These are phyloP conservation scores for Phytophthora idaei DNA, from an alignment of 352 stramenopile genomes.

Conservation along the genomic window DNA sequence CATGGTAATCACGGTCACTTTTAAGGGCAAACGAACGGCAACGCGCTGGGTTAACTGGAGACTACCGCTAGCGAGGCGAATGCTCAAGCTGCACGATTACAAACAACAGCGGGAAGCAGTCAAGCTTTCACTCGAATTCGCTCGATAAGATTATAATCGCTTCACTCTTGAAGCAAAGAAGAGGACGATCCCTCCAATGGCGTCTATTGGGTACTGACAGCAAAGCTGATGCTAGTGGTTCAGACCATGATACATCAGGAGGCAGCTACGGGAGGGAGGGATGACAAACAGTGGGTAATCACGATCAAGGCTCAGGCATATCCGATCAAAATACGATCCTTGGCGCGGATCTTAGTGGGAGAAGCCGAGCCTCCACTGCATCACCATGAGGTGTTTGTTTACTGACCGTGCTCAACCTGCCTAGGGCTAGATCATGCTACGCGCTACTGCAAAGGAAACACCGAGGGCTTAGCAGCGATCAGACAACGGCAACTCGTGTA, in stretches of 20 bases:
- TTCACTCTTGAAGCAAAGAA: neutral
- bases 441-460: too few relatives aligned
- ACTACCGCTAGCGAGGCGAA: neutral
- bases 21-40: neutral
- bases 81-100: neutral
- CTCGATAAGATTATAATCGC: neutral
- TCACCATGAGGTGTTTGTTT: neutral
- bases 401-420: too few relatives aligned
- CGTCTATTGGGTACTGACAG: slow-evolving; percentile 3
- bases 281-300: neutral
- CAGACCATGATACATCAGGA: neutral
- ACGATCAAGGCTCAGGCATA: neutral
- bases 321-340: neutral
- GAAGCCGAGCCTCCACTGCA: neutral
- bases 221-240: neutral
- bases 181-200: neutral
- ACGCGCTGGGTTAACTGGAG: neutral
- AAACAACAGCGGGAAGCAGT: neutral
- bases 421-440: too few relatives aligned
- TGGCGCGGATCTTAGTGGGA: neutral
- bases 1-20: neutral
- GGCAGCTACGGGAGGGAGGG: neutral
- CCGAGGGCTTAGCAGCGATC: too few relatives aligned
- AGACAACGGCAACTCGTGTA: too few relatives aligned
- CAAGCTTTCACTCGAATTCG: neutral